phyloP scores from a whole-genome alignment of 805 yeast species.

The Kodamaea lidongshanica region DNA sequence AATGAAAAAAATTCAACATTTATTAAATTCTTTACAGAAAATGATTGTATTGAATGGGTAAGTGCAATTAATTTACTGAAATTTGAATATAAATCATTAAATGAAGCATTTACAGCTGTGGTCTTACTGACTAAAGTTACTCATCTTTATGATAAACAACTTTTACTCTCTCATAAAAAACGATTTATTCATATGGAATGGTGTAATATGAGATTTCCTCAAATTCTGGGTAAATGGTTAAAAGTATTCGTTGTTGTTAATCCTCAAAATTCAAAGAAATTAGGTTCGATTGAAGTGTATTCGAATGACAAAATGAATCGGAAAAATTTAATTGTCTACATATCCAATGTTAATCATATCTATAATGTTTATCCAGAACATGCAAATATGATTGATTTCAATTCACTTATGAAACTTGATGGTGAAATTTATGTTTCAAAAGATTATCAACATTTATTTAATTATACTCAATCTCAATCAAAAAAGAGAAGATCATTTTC shows the following conservation, averaged over 20 bases:
- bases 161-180: slow-evolving; percentile 45
- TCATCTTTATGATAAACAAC: slow-evolving; percentile 50
- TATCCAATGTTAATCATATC: slow-evolving; percentile 39
- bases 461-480: no score
- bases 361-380: slow-evolving; percentile 57
- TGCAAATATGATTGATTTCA: slow-evolving; percentile 50
- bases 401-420: slow-evolving; percentile 48
- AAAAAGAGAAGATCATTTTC: no score
- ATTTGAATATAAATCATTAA: slow-evolving; percentile 51
- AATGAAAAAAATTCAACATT: slow-evolving; percentile 18
- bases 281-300: slow-evolving; percentile 51
- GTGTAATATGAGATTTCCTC: slow-evolving; percentile 58
- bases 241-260: slow-evolving; percentile 45
- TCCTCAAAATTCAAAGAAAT: slow-evolving; percentile 41
- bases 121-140: slow-evolving; percentile 54
- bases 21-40: slow-evolving; percentile 17
- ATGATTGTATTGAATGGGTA: slow-evolving; percentile 33
- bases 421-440: slow-evolving; percentile 50
- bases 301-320: slow-evolving; percentile 42
- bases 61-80: slow-evolving; percentile 48
- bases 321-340: slow-evolving; percentile 46
- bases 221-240: slow-evolving; percentile 53
- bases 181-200: slow-evolving; percentile 50
- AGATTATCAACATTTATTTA: slow-evolving; percentile 28
- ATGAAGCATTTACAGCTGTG: slow-evolving; percentile 62